A percentile compares a stretch with the other conserved stretches of the same genome.
phyloP scores from a whole-genome alignment of 306 rosid species.

The Trifolium repens region DNA sequence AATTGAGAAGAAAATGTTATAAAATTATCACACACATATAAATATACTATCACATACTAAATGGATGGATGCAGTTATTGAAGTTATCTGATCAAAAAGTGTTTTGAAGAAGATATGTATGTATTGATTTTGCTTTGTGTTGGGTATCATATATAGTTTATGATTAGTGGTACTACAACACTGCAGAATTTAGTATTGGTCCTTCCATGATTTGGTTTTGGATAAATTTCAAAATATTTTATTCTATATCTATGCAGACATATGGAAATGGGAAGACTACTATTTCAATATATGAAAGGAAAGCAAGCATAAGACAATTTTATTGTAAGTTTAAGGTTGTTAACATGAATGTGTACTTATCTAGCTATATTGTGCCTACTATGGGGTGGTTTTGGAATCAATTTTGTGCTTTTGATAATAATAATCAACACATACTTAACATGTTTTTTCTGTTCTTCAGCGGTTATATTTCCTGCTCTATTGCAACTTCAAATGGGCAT shows the following conservation, averaged over 20 bases:
- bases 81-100: no score
- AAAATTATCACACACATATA: no score
- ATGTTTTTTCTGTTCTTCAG: constrained; percentile 49
- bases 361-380: background rate
- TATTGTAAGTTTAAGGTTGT: constrained; percentile 63
- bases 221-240: constrained; percentile 20
- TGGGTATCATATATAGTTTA: no score
- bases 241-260: constrained; percentile 58
- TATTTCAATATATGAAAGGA: constrained; percentile 80
- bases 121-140: no score
- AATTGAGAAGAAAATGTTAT: no score
- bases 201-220: background rate
- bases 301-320: constrained; percentile 81
- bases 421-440: constrained; percentile 14
- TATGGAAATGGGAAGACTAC: constrained; percentile 86
- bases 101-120: no score
- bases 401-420: background rate
- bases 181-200: background rate
- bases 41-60: no score
- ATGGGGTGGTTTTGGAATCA: constrained; percentile 4
- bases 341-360: constrained; percentile 13
- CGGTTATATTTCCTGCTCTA: constrained; percentile 80
- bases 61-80: no score
- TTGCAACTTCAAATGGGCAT: constrained; percentile 89
- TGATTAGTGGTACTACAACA: background rate